phyloP scores from a whole-genome alignment of 305 asterid species.

The Rubia balearica region DNA sequence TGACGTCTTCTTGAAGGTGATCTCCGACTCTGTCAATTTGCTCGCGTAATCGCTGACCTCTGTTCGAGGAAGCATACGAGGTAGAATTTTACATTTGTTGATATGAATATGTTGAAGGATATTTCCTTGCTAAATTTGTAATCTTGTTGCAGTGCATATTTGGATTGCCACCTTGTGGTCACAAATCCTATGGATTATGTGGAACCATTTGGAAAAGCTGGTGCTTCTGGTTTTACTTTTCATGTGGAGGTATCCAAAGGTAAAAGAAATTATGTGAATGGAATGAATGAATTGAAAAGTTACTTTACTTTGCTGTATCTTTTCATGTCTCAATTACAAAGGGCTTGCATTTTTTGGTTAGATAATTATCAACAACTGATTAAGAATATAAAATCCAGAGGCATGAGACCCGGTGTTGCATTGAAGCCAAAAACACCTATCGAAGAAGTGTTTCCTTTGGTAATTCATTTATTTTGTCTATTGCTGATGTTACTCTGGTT shows the following conservation, averaged over 20 bases:
- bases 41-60: no score
- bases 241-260: slow-evolving; percentile 85
- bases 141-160: slow-evolving; percentile 60
- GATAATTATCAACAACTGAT: slow-evolving; percentile 87
- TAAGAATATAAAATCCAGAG: slow-evolving; percentile 56
- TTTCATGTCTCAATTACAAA: not conserved
- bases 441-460: slow-evolving; percentile 75
- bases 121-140: not conserved
- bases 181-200: slow-evolving; percentile 93
- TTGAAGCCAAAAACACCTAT: slow-evolving; percentile 76
- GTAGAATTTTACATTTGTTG: slow-evolving; percentile 28
- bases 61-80: slow-evolving; percentile 76
- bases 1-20: no score
- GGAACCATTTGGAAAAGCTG: slow-evolving; percentile 75
- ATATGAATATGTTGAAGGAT: not conserved
- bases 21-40: no score
- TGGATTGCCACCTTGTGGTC: slow-evolving; percentile 97
- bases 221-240: slow-evolving; percentile 96
- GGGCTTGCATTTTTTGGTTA: slow-evolving; percentile 16
- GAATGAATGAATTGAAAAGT: no score
- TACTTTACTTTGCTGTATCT: slow-evolving; percentile 1
- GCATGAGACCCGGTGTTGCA: slow-evolving; percentile 82
- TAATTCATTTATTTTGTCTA: slow-evolving; percentile 19
- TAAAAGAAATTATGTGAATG: slow-evolving; percentile 13
- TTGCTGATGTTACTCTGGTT: not conserved